A percentile compares a stretch with the other conserved stretches of the same genome.
phyloP scores from a whole-genome alignment of 257 asterid species.

The Jacaranda copaia region DNA sequence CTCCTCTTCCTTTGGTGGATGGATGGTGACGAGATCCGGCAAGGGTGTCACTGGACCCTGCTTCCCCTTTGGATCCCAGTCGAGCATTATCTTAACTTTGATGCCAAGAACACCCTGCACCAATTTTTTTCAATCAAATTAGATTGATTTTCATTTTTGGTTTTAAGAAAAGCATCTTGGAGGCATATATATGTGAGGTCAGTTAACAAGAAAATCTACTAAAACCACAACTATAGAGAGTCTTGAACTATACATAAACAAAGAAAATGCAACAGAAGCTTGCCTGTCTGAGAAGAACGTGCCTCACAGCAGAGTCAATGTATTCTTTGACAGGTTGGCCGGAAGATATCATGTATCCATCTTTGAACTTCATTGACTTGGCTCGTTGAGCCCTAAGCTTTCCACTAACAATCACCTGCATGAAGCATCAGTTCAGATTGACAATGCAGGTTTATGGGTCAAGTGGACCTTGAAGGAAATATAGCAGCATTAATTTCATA shows the following conservation, averaged over 20 bases:
- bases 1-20: slow-evolving; percentile 7
- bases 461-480: not conserved
- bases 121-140: not conserved
- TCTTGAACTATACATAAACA: too few relatives aligned
- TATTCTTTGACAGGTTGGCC: too few relatives aligned
- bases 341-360: too few relatives aligned
- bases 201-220: not conserved
- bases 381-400: slow-evolving; percentile 1
- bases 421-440: not conserved
- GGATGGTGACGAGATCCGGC: not conserved
- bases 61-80: too few relatives aligned
- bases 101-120: not conserved
- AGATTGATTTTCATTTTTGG: not conserved
- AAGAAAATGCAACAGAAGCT: not conserved
- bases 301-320: too few relatives aligned
- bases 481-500: not conserved
- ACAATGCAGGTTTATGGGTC: not conserved
- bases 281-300: not conserved
- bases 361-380: not conserved
- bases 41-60: too few relatives aligned
- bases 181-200: not conserved
- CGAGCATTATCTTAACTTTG: too few relatives aligned
- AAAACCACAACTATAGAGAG: too few relatives aligned
- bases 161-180: not conserved
- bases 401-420: slow-evolving; percentile 1